Base-by-base conservation (phyloP, 2,329 filamentous ascomycete genomes). In the Colletotrichum musicola region DNA sequence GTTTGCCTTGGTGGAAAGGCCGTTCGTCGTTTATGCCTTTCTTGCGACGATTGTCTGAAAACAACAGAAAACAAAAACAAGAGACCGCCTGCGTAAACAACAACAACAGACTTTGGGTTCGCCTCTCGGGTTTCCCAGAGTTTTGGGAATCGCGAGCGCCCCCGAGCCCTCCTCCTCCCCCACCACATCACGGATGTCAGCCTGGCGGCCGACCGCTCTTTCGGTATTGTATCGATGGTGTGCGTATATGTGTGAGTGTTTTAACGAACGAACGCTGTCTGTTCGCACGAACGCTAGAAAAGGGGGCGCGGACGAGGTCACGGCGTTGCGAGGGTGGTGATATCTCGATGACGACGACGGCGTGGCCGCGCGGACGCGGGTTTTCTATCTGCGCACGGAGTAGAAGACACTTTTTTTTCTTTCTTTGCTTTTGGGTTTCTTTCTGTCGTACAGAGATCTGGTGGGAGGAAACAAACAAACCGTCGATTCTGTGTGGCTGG, bases 261-360 rank as follows among this genome's bases (percentile, higher is more conserved):
- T 53, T 4, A 25, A 30, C 4, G 44, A 30, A 49, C 22, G 16
- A 14, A 16, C 18, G 20, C 18, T 42, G 47, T 61, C 18, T 61
- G 35, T 60, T 46, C 47, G 55, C 47, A 10, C 47, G 54, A 64
- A 50, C 61, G 53, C 61, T 22, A 35, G 46, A 51, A 51, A 22
- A 25, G 49, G 49, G 14, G 22, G 44, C 16, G 30, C 30, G 30
- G 30, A 35, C 30, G 30, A 47, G 44, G 18, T 47, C 44, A 47
- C 18, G 44, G 40, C 40, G 40, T 6, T 14, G 40, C 4, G 14
- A 47, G 16, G 44, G 46, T 49, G n/a, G 20, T 18, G 46, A 49
- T 18, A 22, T 47, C 16, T 49, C 4, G 46, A 49, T 49, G 46
- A 49, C 18, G 46, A 49, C 46, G 20, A 49, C 20, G 46, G 46